Base-by-base conservation (phyloP, 225 moss, liverwort and hornwort species). In the Takakia lepidozioides region DNA sequence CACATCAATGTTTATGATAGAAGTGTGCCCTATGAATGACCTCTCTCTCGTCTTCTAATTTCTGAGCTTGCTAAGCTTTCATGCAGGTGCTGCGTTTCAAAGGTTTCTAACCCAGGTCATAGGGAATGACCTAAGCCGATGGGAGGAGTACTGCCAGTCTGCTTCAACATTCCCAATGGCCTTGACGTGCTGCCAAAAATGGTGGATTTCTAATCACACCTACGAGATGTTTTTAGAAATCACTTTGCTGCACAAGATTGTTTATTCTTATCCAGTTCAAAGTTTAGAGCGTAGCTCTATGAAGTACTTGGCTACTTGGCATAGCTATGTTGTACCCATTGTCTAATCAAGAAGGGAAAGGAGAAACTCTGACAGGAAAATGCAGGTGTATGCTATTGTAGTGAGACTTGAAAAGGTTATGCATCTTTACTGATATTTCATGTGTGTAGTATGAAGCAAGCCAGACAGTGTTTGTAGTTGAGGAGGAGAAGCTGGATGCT, bases 141-240 rank as follows among this genome's bases (percentile, higher is more conserved):
- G 79, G 70, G 70, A 79, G 34, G 48, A 43, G 25, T 63, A 67
- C 51, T 79, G 73, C 47, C 73, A 55, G 56, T 36, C 46, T 73
- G 70, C 60, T 74, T 79, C 10, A 50, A 51, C 51, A 49, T 63
- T n/a, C 79, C 73, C 30, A 24, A 53, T 18, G 66, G 26, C 29
- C 49, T 79, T 43, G n/a, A n/a, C n/a, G 63, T 74, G 44, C 49
- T 79, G 63, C 70, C 73, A 19, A 57, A 67, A 53, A 79, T 65
- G 74, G 79, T 73, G 14, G 25, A n/a, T n/a, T n/a, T n/a, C n/a
- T n/a, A n/a, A n/a, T n/a, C n/a, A n/a, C n/a, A n/a, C n/a, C n/a
- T n/a, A n/a, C n/a, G n/a, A n/a, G n/a, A n/a, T n/a, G n/a, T n/a
- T n/a, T n/a, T n/a, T n/a, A n/a, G n/a, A n/a, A n/a, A n/a, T n/a